A percentile compares a stretch with the other conserved stretches of the same genome.
These are phyloP conservation scores for Euphrasia arctica DNA, from an alignment of 305 asterid species.

Conservation along the genomic window DNA sequence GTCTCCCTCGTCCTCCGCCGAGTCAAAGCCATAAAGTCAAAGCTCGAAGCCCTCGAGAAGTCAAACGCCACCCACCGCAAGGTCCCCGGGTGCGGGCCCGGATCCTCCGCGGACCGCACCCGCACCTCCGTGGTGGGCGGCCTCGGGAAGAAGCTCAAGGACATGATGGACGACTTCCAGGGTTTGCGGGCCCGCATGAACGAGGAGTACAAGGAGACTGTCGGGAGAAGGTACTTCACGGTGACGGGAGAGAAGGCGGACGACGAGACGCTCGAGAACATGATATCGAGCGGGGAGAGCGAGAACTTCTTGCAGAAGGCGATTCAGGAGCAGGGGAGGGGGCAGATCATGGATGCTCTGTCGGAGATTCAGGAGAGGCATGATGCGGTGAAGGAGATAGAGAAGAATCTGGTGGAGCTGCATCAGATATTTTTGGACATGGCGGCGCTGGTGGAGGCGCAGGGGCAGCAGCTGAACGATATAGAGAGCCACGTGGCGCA, in stretches of 20 bases:
- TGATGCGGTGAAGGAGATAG: constrained; percentile 77
- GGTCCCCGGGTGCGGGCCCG: constrained; percentile 63
- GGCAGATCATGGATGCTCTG: constrained; percentile 58
- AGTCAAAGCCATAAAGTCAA: constrained; percentile 55
- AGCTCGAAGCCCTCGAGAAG: constrained; percentile 63
- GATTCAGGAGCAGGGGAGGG: constrained; percentile 72
- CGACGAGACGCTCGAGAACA: constrained; percentile 54
- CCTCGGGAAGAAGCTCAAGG: constrained; percentile 69
- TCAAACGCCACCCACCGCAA: constrained; percentile 49
- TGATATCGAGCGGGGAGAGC: constrained; percentile 72
- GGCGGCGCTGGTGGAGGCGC: constrained; percentile 80
- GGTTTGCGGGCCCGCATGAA: constrained; percentile 63
- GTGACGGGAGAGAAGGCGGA: constrained; percentile 65
- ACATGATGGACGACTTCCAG: constrained; percentile 78
- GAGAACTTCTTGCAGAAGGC: constrained; percentile 68
- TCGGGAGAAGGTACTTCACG: constrained; percentile 63
- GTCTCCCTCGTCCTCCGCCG: constrained; percentile 59
- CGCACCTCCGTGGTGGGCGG: constrained; percentile 66
- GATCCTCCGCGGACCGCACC: constrained; percentile 72
- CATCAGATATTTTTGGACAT: constrained; percentile 78
- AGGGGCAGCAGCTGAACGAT: constrained; percentile 66
- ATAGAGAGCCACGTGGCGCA: constrained; percentile 74
- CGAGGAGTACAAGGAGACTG: constrained; percentile 72
- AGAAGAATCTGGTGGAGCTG: constrained; percentile 67
- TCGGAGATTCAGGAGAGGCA: constrained; percentile 77